A percentile compares a stretch with the other conserved stretches of the same genome.
Evolutionary conservation across 202 grass and related monocot species (phyloP).

Genomic region (Carex arenaria): DNA sequence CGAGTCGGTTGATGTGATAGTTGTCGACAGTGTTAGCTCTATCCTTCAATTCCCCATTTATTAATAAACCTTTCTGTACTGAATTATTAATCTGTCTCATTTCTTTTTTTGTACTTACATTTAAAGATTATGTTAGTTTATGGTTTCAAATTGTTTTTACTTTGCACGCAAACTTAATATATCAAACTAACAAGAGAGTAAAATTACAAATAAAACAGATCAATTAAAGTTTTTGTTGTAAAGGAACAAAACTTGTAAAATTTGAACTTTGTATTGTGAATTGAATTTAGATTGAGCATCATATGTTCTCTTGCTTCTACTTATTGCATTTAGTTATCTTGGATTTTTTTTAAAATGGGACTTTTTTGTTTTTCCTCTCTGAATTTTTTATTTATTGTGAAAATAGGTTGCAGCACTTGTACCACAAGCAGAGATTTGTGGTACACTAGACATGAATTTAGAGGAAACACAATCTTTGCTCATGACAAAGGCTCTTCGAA

Average conservation of each 20-base stretch:
- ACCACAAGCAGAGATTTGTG: conserved; percentile 66
- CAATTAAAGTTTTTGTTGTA: not conserved
- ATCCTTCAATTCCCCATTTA: not conserved
- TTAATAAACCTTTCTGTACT: not conserved
- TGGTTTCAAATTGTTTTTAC: not conserved
- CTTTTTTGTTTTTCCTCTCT: not conserved
- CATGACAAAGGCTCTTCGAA: conserved; percentile 84
- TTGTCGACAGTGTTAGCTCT: conserved; percentile 82
- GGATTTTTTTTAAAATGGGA: not conserved
- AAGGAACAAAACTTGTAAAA: not conserved
- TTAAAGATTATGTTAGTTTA: not conserved
- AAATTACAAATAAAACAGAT: not conserved
- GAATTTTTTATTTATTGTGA: conserved; percentile 29
- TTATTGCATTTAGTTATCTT: not conserved
- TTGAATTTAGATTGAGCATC: not conserved
- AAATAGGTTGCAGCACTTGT: conserved; percentile 85
- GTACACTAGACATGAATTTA: conserved; percentile 46
- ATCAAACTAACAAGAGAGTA: not conserved
- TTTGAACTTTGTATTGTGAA: not conserved
- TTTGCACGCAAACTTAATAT: not conserved
- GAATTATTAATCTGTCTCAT: not conserved
- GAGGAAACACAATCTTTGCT: conserved; percentile 61
- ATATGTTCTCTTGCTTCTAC: not conserved
- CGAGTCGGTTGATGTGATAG: conserved; percentile 76
- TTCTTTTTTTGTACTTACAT: not conserved